Base-by-base conservation (phyloP, 2,329 filamentous ascomycete genomes). In the Aotearoamyces nothofagi region DNA sequence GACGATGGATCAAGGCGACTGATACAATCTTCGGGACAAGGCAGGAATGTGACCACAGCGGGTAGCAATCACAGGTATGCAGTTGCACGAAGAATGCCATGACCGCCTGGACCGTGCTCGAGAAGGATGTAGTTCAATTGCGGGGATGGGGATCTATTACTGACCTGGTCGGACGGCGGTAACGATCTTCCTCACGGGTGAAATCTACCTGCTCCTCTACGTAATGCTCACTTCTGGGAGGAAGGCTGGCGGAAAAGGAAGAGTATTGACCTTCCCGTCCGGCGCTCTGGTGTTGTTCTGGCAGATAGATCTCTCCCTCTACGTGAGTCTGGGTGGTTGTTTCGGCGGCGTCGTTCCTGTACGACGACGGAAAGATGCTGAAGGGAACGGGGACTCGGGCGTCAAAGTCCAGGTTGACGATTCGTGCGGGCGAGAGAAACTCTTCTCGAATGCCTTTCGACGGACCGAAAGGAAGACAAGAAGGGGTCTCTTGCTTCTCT, bases 371-470 rank as follows among this genome's bases (percentile, higher is more conserved):
- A 76, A 96, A 94, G 79, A 94, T 80, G 81, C 84, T 94, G 77
- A 94, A 92, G 66, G 87, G 87, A 65, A 96, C 90, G 70, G 87
- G 83, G 64, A 94, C 81, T 64, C 84, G 81, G 66, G 86, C 84
- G 80, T 93, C 86, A 90, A 92, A 94, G 82, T 94, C 86, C 86
- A 94, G 86, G 69, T 83, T 94, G 82, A 66, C 82, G 78, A 78
- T 75, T 79, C 74, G 63, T 56, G 58, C 59, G 62, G 63, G 73
- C 60, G 55, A 59, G 61, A 64, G 57, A 60, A 35, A 63, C 71
- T 68, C 66, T 73, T 76, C 76, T 81, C 71, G 69, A 72, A 72
- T 57, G 56, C 63, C 61, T 62, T 62, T 62, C 61, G 58, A 65
- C 38, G 39, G 58, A 55, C 57, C 68, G 68, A 73, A 72, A 73